Base-by-base conservation (phyloP, 306 rosid genomes). In the Inga laurina region DNA sequence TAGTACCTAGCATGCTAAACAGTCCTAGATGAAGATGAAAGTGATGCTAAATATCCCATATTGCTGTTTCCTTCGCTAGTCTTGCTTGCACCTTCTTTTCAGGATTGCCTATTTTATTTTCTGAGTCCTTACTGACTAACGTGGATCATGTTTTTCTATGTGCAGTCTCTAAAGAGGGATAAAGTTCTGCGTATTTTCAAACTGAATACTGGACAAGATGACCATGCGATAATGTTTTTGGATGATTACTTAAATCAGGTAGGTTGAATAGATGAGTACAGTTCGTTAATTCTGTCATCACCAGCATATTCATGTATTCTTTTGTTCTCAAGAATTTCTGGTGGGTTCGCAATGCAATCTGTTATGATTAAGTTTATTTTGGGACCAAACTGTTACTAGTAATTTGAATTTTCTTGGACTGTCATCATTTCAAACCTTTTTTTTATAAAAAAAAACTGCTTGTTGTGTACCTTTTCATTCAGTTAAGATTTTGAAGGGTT, bases 141-240 rank as follows among this genome's bases (percentile, higher is more conserved):
- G 68, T 69, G 4, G 44, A 54, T 70, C 44, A 72, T 34, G 79
- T 3, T 81, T 73, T 81, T 78, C 64, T 18, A 66, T 73, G 56
- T 86, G 89, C 92, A 96, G 99, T 84, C 88, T 48, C 82, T 96
- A 32, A 91, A 88, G 90, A 88, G 97, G 77, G 99, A 92, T 81
- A 94, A 94, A 88, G 90, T 89, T 56, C 76, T 96, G 83, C 94
- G 97, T 10, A 77, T 92, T 84, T 96, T 96, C 87, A 96, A 94
- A 77, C 87, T 94, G 70, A 96, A 90, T 88, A 94, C 95, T 2
- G 99, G 97, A 82, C 97, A 94, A 75, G 97, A 96, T 83, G 97
- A 96, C 84, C 94, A 96, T 81, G 97, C 97, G 51, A 76, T 94
- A 49, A 89, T 94, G 97, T 94, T 96, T 89, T 79, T 86, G 81